Conservation (phyloP, 2,329 filamentous ascomycete genomes). For the Pseudocercospora musae region DNA sequence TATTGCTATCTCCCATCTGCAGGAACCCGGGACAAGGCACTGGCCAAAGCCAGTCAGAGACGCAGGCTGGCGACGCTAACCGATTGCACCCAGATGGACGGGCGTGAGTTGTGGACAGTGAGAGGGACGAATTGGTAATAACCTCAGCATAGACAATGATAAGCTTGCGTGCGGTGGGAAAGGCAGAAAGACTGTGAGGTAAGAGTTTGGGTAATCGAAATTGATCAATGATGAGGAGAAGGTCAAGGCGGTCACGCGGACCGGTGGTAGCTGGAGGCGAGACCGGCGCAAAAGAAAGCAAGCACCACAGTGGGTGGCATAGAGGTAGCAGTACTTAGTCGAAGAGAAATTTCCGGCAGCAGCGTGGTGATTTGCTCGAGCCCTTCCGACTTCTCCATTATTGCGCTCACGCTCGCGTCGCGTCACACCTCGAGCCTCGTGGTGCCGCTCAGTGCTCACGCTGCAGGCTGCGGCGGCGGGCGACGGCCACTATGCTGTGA, state of each 20-base stretch:
- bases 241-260: slow-evolving; percentile 18
- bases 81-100: slow-evolving; percentile 26
- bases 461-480: neutral
- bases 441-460: neutral
- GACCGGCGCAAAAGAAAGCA: slow-evolving; percentile 11
- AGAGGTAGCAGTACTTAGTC: too few species aligned
- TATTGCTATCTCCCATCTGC: slow-evolving; percentile 50
- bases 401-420: neutral
- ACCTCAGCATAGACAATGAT: slow-evolving; percentile 36
- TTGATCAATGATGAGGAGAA: slow-evolving; percentile 20
- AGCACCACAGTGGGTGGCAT: neutral
- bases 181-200: slow-evolving; percentile 26
- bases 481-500: neutral
- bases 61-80: slow-evolving; percentile 32
- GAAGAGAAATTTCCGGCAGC: neutral
- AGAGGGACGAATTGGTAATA: slow-evolving; percentile 31
- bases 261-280: slow-evolving; percentile 7
- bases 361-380: slow-evolving; percentile 2
- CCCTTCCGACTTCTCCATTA: too few species aligned
- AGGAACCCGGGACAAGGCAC: slow-evolving; percentile 40
- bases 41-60: slow-evolving; percentile 31
- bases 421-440: too few species aligned
- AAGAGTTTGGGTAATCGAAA: slow-evolving; percentile 32
- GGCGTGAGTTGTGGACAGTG: slow-evolving; percentile 19
- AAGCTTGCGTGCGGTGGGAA: slow-evolving; percentile 34